Evolutionary conservation across 106 monocot species (phyloP).

Genomic region (Gastrodia elata): DNA sequence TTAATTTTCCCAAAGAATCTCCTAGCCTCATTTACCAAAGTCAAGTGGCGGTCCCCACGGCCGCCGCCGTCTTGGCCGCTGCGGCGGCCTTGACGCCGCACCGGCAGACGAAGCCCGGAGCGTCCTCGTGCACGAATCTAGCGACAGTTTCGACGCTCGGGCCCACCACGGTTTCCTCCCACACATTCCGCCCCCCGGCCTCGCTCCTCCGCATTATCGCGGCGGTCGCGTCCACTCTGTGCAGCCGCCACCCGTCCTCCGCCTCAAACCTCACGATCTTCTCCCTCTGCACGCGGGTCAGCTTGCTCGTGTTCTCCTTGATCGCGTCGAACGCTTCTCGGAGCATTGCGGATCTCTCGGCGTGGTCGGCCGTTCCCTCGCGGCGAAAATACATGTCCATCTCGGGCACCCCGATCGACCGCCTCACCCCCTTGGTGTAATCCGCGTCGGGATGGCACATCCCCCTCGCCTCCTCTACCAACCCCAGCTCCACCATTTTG

Average conservation of each 20-base stretch:
- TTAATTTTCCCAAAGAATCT: no score
- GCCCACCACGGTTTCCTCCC: constrained; percentile 18
- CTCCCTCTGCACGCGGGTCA: constrained; percentile 35
- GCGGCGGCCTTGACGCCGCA: not conserved
- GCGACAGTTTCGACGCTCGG: constrained; percentile 26
- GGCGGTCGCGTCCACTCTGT: constrained; percentile 50
- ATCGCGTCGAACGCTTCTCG: constrained; percentile 28
- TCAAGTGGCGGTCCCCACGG: not conserved
- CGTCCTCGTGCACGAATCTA: constrained; percentile 14
- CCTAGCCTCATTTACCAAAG: not conserved
- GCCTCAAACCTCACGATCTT: constrained; percentile 42
- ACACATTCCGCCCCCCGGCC: constrained; percentile 10
- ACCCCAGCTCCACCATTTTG: constrained; percentile 25
- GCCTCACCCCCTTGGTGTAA: constrained; percentile 14
- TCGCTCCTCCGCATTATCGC: constrained; percentile 18
- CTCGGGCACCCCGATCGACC: constrained; percentile 36
- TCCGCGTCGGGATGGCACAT: constrained; percentile 9
- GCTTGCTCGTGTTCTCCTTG: constrained; percentile 53
- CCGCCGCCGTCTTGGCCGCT: not conserved
- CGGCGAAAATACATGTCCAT: constrained; percentile 25
- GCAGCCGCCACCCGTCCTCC: constrained; percentile 38
- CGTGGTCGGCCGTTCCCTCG: constrained; percentile 11
- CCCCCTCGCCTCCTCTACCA: constrained; percentile 31
- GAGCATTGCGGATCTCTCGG: constrained; percentile 8
- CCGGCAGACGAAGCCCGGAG: not conserved